A percentile compares a stretch with the other conserved stretches of the same genome.
These are phyloP conservation scores for Yamadazyma taylorii DNA, from an alignment of 1,139 yeast genomes.

Conservation along the genomic window DNA sequence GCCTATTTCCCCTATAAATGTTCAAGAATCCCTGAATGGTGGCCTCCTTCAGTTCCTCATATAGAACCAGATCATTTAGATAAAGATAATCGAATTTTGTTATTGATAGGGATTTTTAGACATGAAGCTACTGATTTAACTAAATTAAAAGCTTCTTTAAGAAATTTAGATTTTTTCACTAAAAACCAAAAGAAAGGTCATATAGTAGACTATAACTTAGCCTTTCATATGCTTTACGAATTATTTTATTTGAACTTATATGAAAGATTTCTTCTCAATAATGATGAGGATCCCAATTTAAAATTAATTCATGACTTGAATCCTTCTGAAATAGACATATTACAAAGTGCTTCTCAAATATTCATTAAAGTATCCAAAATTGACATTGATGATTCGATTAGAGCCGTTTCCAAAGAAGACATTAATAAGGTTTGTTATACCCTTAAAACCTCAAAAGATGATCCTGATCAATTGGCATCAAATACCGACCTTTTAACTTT, in stretches of 20 bases:
- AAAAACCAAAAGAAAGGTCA: slow-evolving; percentile 5
- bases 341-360: not conserved
- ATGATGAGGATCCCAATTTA: slow-evolving; percentile 8
- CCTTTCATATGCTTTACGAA: slow-evolving; percentile 20
- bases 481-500: not conserved
- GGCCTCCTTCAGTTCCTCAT: slow-evolving; percentile 64
- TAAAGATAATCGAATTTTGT: slow-evolving; percentile 52
- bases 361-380: slow-evolving; percentile 1
- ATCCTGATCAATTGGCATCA: not conserved
- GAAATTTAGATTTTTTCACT: slow-evolving; percentile 6
- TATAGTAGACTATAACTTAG: slow-evolving; percentile 8
- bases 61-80: slow-evolving; percentile 73
- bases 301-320: slow-evolving; percentile 11
- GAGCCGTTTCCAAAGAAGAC: not conserved
- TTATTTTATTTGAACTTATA: slow-evolving; percentile 29
- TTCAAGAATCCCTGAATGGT: slow-evolving; percentile 60
- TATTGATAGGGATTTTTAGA: slow-evolving; percentile 47
- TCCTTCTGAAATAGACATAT: not conserved
- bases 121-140: slow-evolving; percentile 24
- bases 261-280: slow-evolving; percentile 25
- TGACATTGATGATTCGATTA: not conserved
- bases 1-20: slow-evolving; percentile 64
- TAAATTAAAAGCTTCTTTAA: slow-evolving; percentile 20
- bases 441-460: not conserved
- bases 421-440: not conserved